phyloP scores from a whole-genome alignment of 2,329 filamentous ascomycete species.

The Thelonectria discophora region DNA sequence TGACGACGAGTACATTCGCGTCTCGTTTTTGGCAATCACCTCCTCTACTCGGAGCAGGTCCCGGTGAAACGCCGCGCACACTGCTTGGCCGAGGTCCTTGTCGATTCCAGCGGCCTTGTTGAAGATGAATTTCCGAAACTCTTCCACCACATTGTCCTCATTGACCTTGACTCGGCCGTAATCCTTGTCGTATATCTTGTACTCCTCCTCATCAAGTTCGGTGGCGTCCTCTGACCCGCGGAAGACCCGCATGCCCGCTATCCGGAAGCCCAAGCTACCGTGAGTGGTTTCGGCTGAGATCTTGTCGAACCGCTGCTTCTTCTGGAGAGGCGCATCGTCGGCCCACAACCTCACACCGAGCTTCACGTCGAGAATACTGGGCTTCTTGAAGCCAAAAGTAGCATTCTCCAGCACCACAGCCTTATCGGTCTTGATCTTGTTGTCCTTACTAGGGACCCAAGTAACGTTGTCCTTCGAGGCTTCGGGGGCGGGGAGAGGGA shows the following conservation, averaged over 20 bases:
- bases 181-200: conserved; percentile 70
- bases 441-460: conserved; percentile 61
- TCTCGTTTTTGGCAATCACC: conserved; percentile 64
- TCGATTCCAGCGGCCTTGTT: conserved; percentile 67
- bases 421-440: conserved; percentile 76
- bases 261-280: conserved; percentile 67
- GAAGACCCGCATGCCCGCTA: conserved; percentile 72
- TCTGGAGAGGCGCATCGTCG: conserved; percentile 70
- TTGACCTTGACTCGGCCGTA: conserved; percentile 65
- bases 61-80: conserved; percentile 62
- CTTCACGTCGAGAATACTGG: conserved; percentile 94
- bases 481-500: conserved; percentile 34
- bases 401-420: conserved; percentile 89
- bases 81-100: conserved; percentile 62
- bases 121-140: conserved; percentile 67
- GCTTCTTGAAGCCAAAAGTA: conserved; percentile 79
- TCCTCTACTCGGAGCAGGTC: conserved; percentile 63
- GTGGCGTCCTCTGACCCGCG: conserved; percentile 62
- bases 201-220: conserved; percentile 63
- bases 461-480: conserved; percentile 38
- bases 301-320: conserved; percentile 68
- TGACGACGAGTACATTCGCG: conserved; percentile 71
- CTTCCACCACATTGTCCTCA: conserved; percentile 62
- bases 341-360: conserved; percentile 88
- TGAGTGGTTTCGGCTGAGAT: conserved; percentile 69